Base-by-base conservation (phyloP, 352 stramenopile species). In the Saprolegnia diclina region DNA sequence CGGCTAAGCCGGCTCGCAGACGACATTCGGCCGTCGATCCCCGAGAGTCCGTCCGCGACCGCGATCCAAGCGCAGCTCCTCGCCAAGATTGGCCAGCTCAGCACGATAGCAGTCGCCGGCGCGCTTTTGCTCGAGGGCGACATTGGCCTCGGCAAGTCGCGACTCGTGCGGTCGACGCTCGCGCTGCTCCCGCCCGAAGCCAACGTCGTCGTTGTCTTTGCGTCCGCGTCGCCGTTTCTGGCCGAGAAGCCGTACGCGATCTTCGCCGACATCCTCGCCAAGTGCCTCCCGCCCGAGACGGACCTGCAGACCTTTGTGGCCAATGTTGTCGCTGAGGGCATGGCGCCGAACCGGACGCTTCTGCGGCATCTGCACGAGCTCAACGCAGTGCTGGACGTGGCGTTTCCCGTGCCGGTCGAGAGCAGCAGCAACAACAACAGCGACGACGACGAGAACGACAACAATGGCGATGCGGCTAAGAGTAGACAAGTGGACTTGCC, bases 101-200 rank as follows among this genome's bases (percentile, higher is more conserved):
- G 90, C 52, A 71, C 72, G n/a, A 85, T 90, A 44, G 72, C 77
- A 19, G 80, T 82, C 0, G 78, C 83, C 0, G 87, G 87, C 1
- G 83, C 83, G 5, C 89, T 95, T 32, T 66, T 95, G 11, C 72
- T 95, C 1, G 85, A 95, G 57, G 87, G 87, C 22, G 87, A 93
- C 40, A 92, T 92, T 71, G 87, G 87, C 11, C 77, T 93, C 22
- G 87, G 87, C 26, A 95, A 95, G 72, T 93, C 82, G 0, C 76
- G 90, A 45, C 55, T 95, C n/a, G 73, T 93, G 52, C 78, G 83
- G 50, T 82, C 79, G 5, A 79, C 85, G 10, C 73, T 92, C 32
- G 74, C 77, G 35, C 73, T 73, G 18, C 21, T 59, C 11, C 81
- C 78, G 0, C 77, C 89, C 56, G 74, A 75, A 3, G 77, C 75